These are phyloP conservation scores for Starmerella geochares DNA, from an alignment of 805 yeast genomes.

Conservation along the genomic window DNA sequence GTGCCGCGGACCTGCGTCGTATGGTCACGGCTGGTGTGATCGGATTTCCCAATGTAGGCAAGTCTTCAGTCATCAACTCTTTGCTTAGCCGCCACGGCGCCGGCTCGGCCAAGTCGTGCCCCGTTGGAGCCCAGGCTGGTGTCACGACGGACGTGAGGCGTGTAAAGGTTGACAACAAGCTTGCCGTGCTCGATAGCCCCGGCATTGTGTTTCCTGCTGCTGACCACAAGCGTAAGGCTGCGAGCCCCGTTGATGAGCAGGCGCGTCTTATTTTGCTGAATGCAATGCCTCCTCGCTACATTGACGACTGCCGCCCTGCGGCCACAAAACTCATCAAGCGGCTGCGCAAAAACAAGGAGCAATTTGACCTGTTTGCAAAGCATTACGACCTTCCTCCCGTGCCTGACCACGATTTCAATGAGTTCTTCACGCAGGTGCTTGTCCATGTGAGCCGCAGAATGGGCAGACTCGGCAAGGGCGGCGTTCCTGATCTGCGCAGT, in stretches of 20 bases:
- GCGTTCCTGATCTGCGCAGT: slow-evolving; percentile 76
- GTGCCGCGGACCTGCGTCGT: slow-evolving; percentile 73
- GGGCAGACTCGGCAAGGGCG: slow-evolving; percentile 88
- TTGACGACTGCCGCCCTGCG: slow-evolving; percentile 76
- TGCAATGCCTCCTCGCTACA: slow-evolving; percentile 79
- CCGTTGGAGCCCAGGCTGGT: slow-evolving; percentile 96
- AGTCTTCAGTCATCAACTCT: slow-evolving; percentile 87
- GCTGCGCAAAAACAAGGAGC: slow-evolving; percentile 58
- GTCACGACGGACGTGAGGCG: slow-evolving; percentile 87
- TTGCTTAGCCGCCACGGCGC: slow-evolving; percentile 53
- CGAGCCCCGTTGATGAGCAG: slow-evolving; percentile 50
- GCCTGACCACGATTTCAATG: slow-evolving; percentile 59
- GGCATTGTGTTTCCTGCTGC: slow-evolving; percentile 86
- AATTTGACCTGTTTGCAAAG: slow-evolving; percentile 53
- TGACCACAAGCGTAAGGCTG: slow-evolving; percentile 30
- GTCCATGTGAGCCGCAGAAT: slow-evolving; percentile 87
- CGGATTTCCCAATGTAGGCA: slow-evolving; percentile 96
- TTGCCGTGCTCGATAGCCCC: slow-evolving; percentile 86
- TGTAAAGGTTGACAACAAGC: slow-evolving; percentile 81
- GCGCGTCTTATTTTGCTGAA: slow-evolving; percentile 83
- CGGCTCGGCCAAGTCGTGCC: slow-evolving; percentile 58
- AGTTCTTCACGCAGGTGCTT: slow-evolving; percentile 72
- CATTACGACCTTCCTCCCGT: slow-evolving; percentile 74
- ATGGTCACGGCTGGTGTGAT: slow-evolving; percentile 88
- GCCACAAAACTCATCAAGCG: slow-evolving; percentile 66